phyloP scores from a whole-genome alignment of 225 moss, liverwort and hornwort species.

The Marchantia paleacea region DNA sequence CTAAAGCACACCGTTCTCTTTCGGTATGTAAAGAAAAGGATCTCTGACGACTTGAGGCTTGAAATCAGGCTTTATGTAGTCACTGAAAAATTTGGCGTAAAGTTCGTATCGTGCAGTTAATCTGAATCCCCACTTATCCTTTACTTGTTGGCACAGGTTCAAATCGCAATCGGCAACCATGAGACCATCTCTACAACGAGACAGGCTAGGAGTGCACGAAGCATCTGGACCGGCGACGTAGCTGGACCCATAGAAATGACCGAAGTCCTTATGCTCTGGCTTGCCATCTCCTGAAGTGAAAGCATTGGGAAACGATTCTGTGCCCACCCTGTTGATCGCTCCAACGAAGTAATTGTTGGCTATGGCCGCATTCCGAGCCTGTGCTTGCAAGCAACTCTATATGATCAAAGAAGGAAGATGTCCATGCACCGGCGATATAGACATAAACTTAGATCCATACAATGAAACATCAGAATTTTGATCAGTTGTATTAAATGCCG shows the following conservation, averaged over 20 bases:
- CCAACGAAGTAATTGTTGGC: slow-evolving; percentile 90
- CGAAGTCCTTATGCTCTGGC: slow-evolving; percentile 83
- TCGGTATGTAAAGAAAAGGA: slow-evolving; percentile 35
- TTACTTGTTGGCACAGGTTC: slow-evolving; percentile 85
- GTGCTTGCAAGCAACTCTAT: slow-evolving; percentile 1
- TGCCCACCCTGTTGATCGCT: slow-evolving; percentile 93
- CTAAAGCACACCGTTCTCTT: slow-evolving; percentile 8
- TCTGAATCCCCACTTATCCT: slow-evolving; percentile 98
- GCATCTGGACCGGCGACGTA: slow-evolving; percentile 93
- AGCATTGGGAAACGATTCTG: slow-evolving; percentile 77
- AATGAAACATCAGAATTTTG: neutral
- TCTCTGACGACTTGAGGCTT: slow-evolving; percentile 78
- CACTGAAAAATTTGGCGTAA: slow-evolving; percentile 67
- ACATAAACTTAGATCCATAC: neutral
- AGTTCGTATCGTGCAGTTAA: slow-evolving; percentile 78
- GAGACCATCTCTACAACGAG: slow-evolving; percentile 77
- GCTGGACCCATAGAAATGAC: slow-evolving; percentile 96
- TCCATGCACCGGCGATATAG: neutral
- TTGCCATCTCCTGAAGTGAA: slow-evolving; percentile 99
- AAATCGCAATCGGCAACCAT: slow-evolving; percentile 78
- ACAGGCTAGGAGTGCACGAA: slow-evolving; percentile 85
- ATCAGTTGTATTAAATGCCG: neutral
- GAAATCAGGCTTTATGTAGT: slow-evolving; percentile 64
- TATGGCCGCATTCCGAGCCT: slow-evolving; percentile 97
- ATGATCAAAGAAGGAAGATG: neutral